Conservation (phyloP, 495 filamentous ascomycete species). For the Podospora appendiculata region DNA sequence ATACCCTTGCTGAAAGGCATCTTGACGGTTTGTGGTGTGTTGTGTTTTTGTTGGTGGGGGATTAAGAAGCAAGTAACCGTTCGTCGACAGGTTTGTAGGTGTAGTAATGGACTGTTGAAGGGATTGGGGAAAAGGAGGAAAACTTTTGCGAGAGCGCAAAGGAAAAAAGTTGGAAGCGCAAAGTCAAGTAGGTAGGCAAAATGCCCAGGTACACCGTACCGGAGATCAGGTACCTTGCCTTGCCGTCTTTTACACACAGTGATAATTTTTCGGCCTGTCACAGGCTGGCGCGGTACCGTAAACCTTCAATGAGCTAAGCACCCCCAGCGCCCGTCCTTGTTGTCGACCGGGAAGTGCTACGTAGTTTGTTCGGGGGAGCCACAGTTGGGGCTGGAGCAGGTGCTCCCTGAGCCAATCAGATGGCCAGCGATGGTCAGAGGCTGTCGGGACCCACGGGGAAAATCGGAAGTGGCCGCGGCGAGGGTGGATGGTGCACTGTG, state of each 20-base stretch:
- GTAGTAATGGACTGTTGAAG: background rate
- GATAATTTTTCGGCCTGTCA: background rate
- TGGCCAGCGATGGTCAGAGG: slow-evolving; percentile 15
- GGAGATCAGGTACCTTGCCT: no score
- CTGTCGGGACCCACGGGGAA: slow-evolving; percentile 9
- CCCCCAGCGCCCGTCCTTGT: background rate
- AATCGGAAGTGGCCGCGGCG: slow-evolving; percentile 18
- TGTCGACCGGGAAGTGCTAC: background rate
- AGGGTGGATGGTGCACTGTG: no score
- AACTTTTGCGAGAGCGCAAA: background rate
- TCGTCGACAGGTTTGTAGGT: background rate
- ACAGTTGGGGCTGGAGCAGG: slow-evolving; percentile 17
- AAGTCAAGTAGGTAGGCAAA: background rate
- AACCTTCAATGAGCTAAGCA: background rate
- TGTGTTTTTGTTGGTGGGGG: background rate
- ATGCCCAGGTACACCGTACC: no score
- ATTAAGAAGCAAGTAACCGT: no score
- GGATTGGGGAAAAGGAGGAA: background rate
- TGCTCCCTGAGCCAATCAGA: slow-evolving; percentile 13
- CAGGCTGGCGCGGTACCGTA: background rate
- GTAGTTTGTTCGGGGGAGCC: slow-evolving; percentile 6
- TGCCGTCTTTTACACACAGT: no score
- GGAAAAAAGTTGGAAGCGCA: background rate
- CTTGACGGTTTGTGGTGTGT: background rate
- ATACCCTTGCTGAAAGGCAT: slow-evolving; percentile 7